Conservation (phyloP, 1,284 basidiomycete species). For the Cryptococcus sp. region DNA sequence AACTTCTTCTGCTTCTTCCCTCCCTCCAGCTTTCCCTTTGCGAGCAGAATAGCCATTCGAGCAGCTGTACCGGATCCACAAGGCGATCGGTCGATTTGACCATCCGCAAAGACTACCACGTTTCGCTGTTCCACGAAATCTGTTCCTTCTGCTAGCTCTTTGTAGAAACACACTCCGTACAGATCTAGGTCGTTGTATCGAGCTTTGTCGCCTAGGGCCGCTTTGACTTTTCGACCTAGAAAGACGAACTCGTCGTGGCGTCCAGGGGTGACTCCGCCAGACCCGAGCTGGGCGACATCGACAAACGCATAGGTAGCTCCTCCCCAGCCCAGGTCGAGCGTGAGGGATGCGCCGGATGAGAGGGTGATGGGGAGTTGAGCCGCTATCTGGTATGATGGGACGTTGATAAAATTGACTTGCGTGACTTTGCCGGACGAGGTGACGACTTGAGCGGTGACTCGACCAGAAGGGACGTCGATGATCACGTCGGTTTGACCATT, state of each 20-base stretch:
- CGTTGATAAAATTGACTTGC: slow-evolving; percentile 18
- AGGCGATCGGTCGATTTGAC: slow-evolving; percentile 50
- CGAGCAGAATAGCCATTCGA: slow-evolving; percentile 47
- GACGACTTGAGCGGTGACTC: slow-evolving; percentile 4
- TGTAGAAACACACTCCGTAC: slow-evolving; percentile 6
- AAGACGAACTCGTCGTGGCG: slow-evolving; percentile 34
- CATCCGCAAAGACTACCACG: slow-evolving; percentile 45
- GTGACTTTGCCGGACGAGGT: slow-evolving; percentile 4
- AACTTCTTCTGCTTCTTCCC: not conserved
- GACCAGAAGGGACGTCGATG: slow-evolving; percentile 7
- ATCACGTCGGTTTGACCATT: slow-evolving; percentile 12
- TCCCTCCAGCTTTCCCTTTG: slow-evolving; percentile 27
- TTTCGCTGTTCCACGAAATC: slow-evolving; percentile 8
- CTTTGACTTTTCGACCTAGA: slow-evolving; percentile 30
- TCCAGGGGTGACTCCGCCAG: slow-evolving; percentile 23
- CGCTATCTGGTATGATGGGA: slow-evolving; percentile 8
- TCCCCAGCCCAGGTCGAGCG: slow-evolving; percentile 48
- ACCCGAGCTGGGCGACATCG: slow-evolving; percentile 42
- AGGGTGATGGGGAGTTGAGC: slow-evolving; percentile 1
- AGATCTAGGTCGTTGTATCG: slow-evolving; percentile 11
- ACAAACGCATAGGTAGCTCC: slow-evolving; percentile 51
- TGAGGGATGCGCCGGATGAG: slow-evolving; percentile 11
- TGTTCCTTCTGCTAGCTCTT: not conserved
- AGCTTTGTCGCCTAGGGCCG: slow-evolving; percentile 29
- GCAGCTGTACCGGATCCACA: slow-evolving; percentile 50